Percentiles rank a stretch among this genome's conserved stretches.
Evolutionary conservation across 352 stramenopile species (phyloP).

Genomic region (Pythium apleroticum): DNA sequence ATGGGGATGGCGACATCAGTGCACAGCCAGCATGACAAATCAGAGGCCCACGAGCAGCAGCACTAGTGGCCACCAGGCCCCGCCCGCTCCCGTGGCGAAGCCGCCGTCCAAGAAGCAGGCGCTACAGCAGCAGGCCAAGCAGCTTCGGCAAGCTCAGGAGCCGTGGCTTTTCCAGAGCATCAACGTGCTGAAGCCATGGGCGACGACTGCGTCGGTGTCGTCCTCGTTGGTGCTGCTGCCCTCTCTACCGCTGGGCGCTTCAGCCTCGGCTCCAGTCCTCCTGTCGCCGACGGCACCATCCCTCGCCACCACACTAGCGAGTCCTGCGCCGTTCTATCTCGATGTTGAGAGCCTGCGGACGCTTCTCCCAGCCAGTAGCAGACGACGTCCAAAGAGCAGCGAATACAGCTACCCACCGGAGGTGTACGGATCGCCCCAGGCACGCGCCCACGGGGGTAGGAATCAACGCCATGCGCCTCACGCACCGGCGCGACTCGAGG

Average conservation of each 20-base stretch:
- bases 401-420: slow-evolving; percentile 15
- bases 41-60: slow-evolving; percentile 7
- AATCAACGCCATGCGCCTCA: slow-evolving; percentile 18
- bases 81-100: not conserved
- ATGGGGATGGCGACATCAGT: not conserved
- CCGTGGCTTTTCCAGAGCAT: slow-evolving; percentile 77
- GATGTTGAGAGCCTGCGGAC: slow-evolving; percentile 64
- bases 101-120: slow-evolving; percentile 30
- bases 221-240: not conserved
- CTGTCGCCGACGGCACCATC: not conserved
- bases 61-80: slow-evolving; percentile 1
- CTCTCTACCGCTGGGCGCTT: slow-evolving; percentile 3
- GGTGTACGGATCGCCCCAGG: slow-evolving; percentile 13
- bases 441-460: slow-evolving; percentile 15
- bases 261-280: not conserved
- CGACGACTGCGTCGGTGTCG: not conserved
- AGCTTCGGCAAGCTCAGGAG: slow-evolving; percentile 37
- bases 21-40: slow-evolving; percentile 19
- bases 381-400: slow-evolving; percentile 24
- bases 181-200: slow-evolving; percentile 32
- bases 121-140: slow-evolving; percentile 25
- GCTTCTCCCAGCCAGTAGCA: slow-evolving; percentile 35
- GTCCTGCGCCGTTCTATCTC: slow-evolving; percentile 58
- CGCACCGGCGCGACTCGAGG: slow-evolving; percentile 41
- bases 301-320: not conserved